Evolutionary conservation across 2,329 filamentous ascomycete genomes (phyloP).

Genomic region (Cladosporium sp.): DNA sequence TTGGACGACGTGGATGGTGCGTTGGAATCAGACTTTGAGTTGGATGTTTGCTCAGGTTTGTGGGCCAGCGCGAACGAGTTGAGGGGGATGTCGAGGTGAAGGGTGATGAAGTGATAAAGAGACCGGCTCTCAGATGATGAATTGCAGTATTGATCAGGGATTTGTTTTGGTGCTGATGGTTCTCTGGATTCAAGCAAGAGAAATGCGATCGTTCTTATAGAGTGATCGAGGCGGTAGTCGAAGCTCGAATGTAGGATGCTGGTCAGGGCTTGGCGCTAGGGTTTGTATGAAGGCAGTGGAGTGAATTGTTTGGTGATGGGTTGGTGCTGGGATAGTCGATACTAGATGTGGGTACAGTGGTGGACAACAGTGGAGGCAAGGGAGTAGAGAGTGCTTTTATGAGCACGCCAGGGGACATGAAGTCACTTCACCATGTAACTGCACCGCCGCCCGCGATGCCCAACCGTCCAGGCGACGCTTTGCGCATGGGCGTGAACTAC

Average conservation of each 20-base stretch:
- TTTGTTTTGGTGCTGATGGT: neutral
- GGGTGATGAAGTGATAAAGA: neutral
- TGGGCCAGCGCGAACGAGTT: constrained; percentile 1
- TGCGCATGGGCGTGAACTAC: neutral
- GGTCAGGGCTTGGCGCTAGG: constrained; percentile 12
- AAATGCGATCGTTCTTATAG: constrained; percentile 3
- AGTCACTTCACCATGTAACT: neutral
- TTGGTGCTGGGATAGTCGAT: constrained; percentile 10
- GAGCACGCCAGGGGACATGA: constrained; percentile 3
- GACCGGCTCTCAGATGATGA: neutral
- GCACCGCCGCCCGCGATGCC: constrained; percentile 7
- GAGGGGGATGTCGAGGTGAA: neutral
- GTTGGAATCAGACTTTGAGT: neutral
- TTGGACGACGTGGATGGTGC: neutral
- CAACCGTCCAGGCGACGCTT: neutral
- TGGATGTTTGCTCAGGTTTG: neutral
- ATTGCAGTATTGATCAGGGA: neutral
- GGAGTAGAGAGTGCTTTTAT: neutral
- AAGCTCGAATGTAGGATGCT: neutral
- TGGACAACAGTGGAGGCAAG: constrained; percentile 1
- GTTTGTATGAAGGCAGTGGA: constrained; percentile 8
- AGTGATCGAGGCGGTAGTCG: neutral
- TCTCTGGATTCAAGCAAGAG: neutral
- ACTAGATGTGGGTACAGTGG: constrained; percentile 8
- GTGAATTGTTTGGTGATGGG: constrained; percentile 5